phyloP scores from a whole-genome alignment of 768 basidiomycete species.

The Hirschioporus abietinus region DNA sequence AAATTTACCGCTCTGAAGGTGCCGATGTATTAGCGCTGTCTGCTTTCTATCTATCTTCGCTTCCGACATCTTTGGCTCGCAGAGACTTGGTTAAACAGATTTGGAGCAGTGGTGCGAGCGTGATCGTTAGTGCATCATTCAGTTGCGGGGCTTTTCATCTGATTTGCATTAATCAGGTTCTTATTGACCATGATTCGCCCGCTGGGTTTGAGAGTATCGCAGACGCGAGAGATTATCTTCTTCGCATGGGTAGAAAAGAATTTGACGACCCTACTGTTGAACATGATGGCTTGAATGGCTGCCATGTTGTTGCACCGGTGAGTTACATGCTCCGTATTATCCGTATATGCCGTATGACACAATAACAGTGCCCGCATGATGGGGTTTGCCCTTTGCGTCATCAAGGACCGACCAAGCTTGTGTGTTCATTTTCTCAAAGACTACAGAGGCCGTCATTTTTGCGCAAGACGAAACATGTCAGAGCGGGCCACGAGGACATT shows the following conservation, averaged over 20 bases:
- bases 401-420: slow-evolving; percentile 44
- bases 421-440: slow-evolving; percentile 85
- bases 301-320: slow-evolving; percentile 88
- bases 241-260: slow-evolving; percentile 59
- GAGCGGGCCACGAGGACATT: slow-evolving; percentile 78
- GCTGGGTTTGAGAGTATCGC: slow-evolving; percentile 73
- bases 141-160: slow-evolving; percentile 8
- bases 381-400: slow-evolving; percentile 70
- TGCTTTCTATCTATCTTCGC: slow-evolving; percentile 79
- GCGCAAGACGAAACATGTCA: slow-evolving; percentile 82
- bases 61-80: slow-evolving; percentile 54
- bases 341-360: background rate
- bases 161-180: slow-evolving; percentile 41
- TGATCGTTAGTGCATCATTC: slow-evolving; percentile 47
- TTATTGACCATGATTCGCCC: slow-evolving; percentile 80
- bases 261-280: slow-evolving; percentile 38
- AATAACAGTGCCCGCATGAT: slow-evolving; percentile 84
- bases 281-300: slow-evolving; percentile 42
- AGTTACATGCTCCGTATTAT: slow-evolving; percentile 24
- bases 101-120: slow-evolving; percentile 88
- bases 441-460: slow-evolving; percentile 83
- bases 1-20: slow-evolving; percentile 36
- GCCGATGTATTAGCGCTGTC: slow-evolving; percentile 65
- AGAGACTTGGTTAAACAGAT: slow-evolving; percentile 73
- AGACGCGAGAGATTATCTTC: slow-evolving; percentile 71